These are phyloP conservation scores for Prunus dulcis DNA, from an alignment of 306 rosid species.

Conservation along the genomic window DNA sequence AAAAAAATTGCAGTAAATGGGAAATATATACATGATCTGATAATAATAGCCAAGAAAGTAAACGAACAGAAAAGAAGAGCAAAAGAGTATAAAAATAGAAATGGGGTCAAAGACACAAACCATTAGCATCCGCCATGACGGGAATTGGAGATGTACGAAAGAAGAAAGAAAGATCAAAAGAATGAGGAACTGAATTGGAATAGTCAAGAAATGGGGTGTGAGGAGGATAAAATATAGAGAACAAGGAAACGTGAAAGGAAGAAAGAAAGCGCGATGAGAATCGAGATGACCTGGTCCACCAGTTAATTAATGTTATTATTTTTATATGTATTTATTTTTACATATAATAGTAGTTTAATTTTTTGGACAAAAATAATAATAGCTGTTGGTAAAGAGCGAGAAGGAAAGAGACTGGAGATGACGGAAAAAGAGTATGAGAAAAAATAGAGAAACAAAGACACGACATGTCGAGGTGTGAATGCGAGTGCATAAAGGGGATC, in stretches of 20 bases:
- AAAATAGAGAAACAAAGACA: constrained; percentile 8
- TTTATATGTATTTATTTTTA: background rate
- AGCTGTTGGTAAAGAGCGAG: background rate
- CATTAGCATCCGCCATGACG: background rate
- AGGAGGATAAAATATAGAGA: background rate
- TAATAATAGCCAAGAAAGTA: background rate
- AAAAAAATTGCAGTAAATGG: background rate
- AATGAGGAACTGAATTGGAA: background rate
- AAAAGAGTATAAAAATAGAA: background rate
- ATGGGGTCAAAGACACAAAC: background rate
- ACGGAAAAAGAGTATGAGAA: background rate
- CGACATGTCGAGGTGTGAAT: background rate
- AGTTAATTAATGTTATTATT: background rate
- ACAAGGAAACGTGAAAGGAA: background rate
- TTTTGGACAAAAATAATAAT: too few species aligned
- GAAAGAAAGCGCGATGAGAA: background rate
- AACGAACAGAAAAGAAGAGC: background rate
- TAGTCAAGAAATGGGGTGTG: background rate
- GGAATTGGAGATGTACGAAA: background rate
- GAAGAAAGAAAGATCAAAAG: background rate
- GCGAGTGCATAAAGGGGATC: background rate
- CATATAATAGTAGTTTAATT: background rate
- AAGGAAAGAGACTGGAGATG: too few species aligned
- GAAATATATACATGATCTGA: background rate
- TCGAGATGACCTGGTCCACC: background rate